Conservation (phyloP, 1,139 yeast genomes). For the Kodamaea arcana region DNA sequence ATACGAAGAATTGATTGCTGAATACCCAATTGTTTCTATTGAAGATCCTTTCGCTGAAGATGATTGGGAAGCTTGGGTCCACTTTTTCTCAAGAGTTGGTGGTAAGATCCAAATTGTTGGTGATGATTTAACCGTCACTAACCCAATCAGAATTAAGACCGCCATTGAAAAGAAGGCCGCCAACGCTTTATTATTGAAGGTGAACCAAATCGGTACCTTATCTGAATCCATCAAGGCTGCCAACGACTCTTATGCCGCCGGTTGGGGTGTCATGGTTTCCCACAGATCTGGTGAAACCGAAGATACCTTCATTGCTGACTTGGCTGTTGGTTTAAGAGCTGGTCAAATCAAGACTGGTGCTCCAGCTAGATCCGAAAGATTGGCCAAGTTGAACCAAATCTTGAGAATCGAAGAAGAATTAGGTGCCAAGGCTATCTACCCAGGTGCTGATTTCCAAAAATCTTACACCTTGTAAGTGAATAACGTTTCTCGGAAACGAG, state of each 20-base stretch:
- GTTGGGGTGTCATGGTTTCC: conserved; percentile 98
- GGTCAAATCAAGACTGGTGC: conserved; percentile 99
- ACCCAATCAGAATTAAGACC: conserved; percentile 86
- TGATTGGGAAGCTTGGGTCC: conserved; percentile 97
- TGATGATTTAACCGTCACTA: conserved; percentile 97
- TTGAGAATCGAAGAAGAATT: conserved; percentile 96
- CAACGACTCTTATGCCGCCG: conserved; percentile 81
- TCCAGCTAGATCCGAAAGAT: conserved; percentile 98
- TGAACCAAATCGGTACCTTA: conserved; percentile 91
- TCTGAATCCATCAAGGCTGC: conserved; percentile 93
- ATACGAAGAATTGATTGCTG: conserved; percentile 71
- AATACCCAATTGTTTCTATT: conserved; percentile 94
- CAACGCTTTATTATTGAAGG: conserved; percentile 89
- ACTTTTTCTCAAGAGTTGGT: conserved; percentile 68
- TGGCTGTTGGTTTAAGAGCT: conserved; percentile 92
- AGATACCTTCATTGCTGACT: conserved; percentile 96
- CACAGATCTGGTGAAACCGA: conserved; percentile 99
- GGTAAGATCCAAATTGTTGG: conserved; percentile 82
- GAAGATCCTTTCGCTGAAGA: conserved; percentile 99
- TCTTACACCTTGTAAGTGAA: conserved; percentile 18
- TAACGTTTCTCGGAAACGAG: too few relatives aligned
- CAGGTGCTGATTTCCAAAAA: conserved; percentile 81
- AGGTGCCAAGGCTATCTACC: conserved; percentile 91
- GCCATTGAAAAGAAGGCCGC: conserved; percentile 96
- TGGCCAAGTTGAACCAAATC: conserved; percentile 95